phyloP scores from a whole-genome alignment of 257 asterid species.

The Nicotiana undulata region DNA sequence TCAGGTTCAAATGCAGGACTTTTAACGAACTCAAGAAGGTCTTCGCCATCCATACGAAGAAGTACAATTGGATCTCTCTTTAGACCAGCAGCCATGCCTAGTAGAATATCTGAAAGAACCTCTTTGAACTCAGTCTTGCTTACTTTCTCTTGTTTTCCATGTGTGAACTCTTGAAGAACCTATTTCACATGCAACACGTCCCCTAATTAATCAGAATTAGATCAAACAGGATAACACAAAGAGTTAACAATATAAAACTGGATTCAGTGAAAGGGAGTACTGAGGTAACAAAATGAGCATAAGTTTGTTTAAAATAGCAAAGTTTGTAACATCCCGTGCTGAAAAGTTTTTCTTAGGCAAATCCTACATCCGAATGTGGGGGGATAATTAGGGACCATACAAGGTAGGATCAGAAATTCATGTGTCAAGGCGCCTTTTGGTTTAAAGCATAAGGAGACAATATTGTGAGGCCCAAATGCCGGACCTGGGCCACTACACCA shows the following conservation, averaged over 20 bases:
- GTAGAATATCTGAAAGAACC: constrained; percentile 71
- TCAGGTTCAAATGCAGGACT: constrained; percentile 58
- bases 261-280: neutral
- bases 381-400: too few species aligned
- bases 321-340: too few species aligned
- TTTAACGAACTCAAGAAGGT: constrained; percentile 57
- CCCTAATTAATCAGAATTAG: neutral
- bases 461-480: too few species aligned
- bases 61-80: constrained; percentile 87
- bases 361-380: too few species aligned
- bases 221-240: neutral
- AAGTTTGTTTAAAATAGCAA: too few species aligned
- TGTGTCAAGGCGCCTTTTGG: too few species aligned
- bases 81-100: constrained; percentile 95
- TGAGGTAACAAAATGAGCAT: too few species aligned
- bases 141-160: constrained; percentile 59
- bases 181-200: constrained; percentile 11
- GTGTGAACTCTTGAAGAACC: constrained; percentile 89
- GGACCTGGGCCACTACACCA: too few species aligned
- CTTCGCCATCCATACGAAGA: constrained; percentile 88
- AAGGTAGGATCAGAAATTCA: too few species aligned
- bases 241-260: neutral
- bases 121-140: constrained; percentile 68
- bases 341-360: too few species aligned
- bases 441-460: too few species aligned